Conservation (phyloP, 2,329 filamentous ascomycete genomes). For the Tothia fuscella region DNA sequence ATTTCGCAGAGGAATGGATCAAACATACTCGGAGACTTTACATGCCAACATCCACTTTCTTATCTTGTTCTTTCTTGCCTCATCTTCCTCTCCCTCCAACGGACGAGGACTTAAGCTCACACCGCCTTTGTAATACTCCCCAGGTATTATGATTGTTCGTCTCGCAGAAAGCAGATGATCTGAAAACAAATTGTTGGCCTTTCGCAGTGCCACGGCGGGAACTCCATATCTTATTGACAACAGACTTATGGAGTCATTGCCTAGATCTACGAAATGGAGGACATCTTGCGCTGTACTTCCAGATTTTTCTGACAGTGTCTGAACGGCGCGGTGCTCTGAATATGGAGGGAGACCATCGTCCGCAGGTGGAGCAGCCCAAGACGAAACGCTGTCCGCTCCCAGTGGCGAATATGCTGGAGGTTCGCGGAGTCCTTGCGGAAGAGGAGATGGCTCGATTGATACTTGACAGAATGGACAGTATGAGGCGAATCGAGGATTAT, state of each 20-base stretch:
- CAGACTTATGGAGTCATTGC: slow-evolving; percentile 54
- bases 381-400: slow-evolving; percentile 22
- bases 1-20: neutral
- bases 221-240: slow-evolving; percentile 62
- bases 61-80: slow-evolving; percentile 56
- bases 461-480: slow-evolving; percentile 70
- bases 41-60: slow-evolving; percentile 68
- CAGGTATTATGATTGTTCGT: slow-evolving; percentile 59
- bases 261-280: slow-evolving; percentile 62
- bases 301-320: slow-evolving; percentile 1
- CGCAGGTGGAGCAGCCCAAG: neutral
- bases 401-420: slow-evolving; percentile 54
- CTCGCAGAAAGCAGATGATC: slow-evolving; percentile 61
- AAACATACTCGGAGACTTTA: slow-evolving; percentile 60
- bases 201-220: slow-evolving; percentile 49
- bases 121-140: slow-evolving; percentile 54
- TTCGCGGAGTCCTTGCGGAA: slow-evolving; percentile 48
- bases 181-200: slow-evolving; percentile 56
- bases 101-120: slow-evolving; percentile 58
- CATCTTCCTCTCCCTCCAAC: slow-evolving; percentile 63
- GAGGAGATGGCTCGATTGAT: slow-evolving; percentile 45
- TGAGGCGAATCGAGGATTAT: slow-evolving; percentile 54
- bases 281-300: slow-evolving; percentile 36
- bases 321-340: neutral
- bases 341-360: slow-evolving; percentile 2